phyloP scores from a whole-genome alignment of 345 rosid genomes.

The Populus alba region DNA sequence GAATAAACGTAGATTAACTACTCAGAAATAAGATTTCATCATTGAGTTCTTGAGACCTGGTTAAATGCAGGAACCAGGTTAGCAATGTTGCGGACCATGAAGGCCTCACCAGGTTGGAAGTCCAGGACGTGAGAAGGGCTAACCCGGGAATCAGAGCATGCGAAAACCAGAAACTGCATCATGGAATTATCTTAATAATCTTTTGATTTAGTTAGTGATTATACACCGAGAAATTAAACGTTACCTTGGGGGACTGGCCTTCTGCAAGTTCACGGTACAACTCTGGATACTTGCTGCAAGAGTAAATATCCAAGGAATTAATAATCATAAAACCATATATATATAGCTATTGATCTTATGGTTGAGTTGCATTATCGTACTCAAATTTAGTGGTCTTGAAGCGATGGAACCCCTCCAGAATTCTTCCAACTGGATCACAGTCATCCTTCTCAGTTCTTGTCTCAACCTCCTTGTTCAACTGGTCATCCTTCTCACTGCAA shows the following conservation, averaged over 20 bases:
- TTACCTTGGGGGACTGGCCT: constrained; percentile 26
- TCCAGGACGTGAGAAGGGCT: constrained; percentile 48
- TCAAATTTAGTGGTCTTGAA: constrained; percentile 17
- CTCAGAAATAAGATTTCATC: background rate
- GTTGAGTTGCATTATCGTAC: constrained; percentile 5
- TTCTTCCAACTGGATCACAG: constrained; percentile 7
- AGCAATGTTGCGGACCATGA: constrained; percentile 49
- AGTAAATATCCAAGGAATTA: background rate
- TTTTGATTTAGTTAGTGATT: background rate
- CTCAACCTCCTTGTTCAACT: background rate
- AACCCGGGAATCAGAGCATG: constrained; percentile 55
- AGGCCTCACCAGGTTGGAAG: constrained; percentile 55
- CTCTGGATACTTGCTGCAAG: background rate
- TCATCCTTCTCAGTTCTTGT: background rate
- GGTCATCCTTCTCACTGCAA: constrained; percentile 4
- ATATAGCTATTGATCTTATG: background rate
- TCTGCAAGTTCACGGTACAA: background rate
- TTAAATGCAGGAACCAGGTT: constrained; percentile 52
- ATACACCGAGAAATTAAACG: background rate
- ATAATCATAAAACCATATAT: no score
- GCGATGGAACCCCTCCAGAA: constrained; percentile 12
- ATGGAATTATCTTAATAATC: background rate
- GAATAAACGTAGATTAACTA: background rate
- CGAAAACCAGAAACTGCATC: constrained; percentile 27
- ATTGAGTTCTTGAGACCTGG: constrained; percentile 25